A percentile compares a stretch with the other conserved stretches of the same genome.
Evolutionary conservation across 2,329 filamentous ascomycete genomes (phyloP).

Genomic region (Aspergillus bombycis): DNA sequence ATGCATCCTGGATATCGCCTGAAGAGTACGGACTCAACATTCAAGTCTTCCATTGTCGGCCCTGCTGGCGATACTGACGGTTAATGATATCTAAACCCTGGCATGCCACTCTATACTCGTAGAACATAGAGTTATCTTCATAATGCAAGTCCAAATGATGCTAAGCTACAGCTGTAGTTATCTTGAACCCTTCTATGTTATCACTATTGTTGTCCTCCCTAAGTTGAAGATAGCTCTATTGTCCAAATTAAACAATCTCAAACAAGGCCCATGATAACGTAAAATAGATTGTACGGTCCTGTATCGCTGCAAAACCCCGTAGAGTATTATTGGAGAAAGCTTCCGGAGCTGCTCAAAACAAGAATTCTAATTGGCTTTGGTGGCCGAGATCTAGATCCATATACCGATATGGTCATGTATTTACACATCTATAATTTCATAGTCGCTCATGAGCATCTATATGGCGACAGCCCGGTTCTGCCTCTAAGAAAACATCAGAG

Average conservation of each 20-base stretch:
- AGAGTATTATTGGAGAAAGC: background rate
- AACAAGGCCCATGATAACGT: background rate
- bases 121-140: background rate
- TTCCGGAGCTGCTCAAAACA: background rate
- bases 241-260: background rate
- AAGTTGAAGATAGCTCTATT: too few relatives aligned
- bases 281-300: background rate
- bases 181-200: background rate
- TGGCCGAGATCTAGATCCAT: slow-evolving; percentile 2
- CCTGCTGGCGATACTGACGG: background rate
- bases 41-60: background rate
- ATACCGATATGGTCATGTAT: slow-evolving; percentile 8
- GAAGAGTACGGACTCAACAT: slow-evolving; percentile 4
- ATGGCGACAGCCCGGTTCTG: background rate
- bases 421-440: slow-evolving; percentile 4
- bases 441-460: background rate
- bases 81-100: background rate
- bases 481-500: background rate
- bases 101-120: background rate
- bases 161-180: background rate
- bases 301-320: background rate
- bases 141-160: background rate
- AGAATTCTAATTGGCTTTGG: slow-evolving; percentile 4
- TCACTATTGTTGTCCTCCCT: background rate
- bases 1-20: slow-evolving; percentile 31